Conservation (phyloP, 805 yeast genomes). For the Peterozyma xylosa region DNA sequence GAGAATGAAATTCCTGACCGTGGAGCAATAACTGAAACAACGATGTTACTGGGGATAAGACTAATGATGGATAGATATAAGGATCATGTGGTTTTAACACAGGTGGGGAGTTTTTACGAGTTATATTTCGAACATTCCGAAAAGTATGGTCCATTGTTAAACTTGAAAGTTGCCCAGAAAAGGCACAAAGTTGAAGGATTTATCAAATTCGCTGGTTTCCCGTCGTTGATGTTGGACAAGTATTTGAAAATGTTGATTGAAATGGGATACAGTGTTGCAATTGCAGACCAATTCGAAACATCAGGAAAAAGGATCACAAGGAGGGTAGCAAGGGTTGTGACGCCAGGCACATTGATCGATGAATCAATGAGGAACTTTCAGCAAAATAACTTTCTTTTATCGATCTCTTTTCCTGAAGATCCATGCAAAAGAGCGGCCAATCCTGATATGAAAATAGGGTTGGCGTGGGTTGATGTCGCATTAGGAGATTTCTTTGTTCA, state of each 20-base stretch:
- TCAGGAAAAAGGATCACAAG: conserved; percentile 43
- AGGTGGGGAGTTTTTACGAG: conserved; percentile 85
- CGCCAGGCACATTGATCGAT: conserved; percentile 90
- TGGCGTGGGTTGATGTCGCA: conserved; percentile 86
- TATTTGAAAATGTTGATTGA: conserved; percentile 72
- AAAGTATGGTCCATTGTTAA: conserved; percentile 59
- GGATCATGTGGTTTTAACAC: conserved; percentile 55
- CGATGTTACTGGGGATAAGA: conserved; percentile 4
- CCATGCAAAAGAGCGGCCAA: conserved; percentile 29
- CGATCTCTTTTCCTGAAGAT: conserved; percentile 54
- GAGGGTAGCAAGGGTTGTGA: conserved; percentile 69
- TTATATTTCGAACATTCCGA: conserved; percentile 86
- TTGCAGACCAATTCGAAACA: conserved; percentile 58
- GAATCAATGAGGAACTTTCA: conserved; percentile 74
- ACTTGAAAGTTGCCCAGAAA: conserved; percentile 60
- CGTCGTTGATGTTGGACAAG: conserved; percentile 59
- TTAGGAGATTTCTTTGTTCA: conserved; percentile 75
- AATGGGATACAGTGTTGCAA: conserved; percentile 63
- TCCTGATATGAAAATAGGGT: conserved; percentile 45
- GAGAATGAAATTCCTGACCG: not conserved
- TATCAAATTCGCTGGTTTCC: conserved; percentile 90
- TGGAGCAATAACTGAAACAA: not conserved
- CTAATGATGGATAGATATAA: conserved; percentile 6
- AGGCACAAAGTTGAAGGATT: conserved; percentile 31
- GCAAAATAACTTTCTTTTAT: conserved; percentile 62